These are phyloP conservation scores for Osmanthus fragrans DNA, from an alignment of 257 asterid species.

Conservation along the genomic window DNA sequence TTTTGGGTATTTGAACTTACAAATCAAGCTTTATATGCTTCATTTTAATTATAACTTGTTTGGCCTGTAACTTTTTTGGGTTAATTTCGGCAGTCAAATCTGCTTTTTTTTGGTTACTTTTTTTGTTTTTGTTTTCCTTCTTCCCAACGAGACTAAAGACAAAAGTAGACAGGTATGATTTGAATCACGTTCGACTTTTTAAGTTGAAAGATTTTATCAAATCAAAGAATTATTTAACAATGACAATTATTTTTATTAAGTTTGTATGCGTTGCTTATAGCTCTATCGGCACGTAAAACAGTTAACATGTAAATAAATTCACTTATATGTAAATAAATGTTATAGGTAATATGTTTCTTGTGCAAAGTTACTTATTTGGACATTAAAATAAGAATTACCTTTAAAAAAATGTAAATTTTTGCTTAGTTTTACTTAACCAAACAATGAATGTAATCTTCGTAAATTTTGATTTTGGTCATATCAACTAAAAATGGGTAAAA, in stretches of 20 bases:
- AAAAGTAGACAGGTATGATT: background rate
- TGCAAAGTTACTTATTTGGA: too few relatives aligned
- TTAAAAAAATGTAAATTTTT: background rate
- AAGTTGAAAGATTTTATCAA: background rate
- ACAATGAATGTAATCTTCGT: background rate
- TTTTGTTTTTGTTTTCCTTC: too few relatives aligned
- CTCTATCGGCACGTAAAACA: too few relatives aligned
- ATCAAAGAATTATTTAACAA: too few relatives aligned
- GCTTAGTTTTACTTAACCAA: background rate
- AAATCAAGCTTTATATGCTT: conserved; percentile 5
- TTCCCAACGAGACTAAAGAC: background rate
- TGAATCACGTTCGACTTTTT: background rate
- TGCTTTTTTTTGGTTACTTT: background rate
- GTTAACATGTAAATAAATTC: too few relatives aligned
- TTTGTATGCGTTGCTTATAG: too few relatives aligned
- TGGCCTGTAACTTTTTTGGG: background rate
- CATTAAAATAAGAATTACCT: background rate
- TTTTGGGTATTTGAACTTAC: conserved; percentile 6
- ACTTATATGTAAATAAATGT: too few relatives aligned
- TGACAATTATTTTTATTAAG: too few relatives aligned
- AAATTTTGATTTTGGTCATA: background rate
- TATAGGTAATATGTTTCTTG: too few relatives aligned
- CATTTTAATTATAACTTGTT: background rate
- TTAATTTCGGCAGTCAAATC: background rate
- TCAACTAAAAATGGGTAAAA: background rate